phyloP scores from a whole-genome alignment of 805 yeast genomes.

The Starmera dryadoides region DNA sequence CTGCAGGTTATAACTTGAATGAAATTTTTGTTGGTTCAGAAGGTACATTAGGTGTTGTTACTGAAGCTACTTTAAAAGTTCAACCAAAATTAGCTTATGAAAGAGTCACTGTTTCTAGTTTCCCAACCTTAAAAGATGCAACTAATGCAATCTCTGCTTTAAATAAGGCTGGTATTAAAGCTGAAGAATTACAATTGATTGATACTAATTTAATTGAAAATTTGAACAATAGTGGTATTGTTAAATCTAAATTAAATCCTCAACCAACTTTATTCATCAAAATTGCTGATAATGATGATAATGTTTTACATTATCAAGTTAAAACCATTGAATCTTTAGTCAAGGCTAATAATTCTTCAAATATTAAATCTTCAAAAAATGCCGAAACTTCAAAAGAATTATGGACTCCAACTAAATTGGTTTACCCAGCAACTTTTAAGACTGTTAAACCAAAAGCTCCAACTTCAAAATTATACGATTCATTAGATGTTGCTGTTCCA shows the following conservation, averaged over 20 bases:
- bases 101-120: constrained; percentile 57
- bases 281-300: constrained; percentile 39
- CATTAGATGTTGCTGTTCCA: constrained; percentile 74
- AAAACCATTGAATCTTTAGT: constrained; percentile 35
- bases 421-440: constrained; percentile 52
- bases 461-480: constrained; percentile 28
- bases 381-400: constrained; percentile 53
- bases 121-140: constrained; percentile 63
- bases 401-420: constrained; percentile 68
- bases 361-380: constrained; percentile 48
- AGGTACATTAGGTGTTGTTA: constrained; percentile 66
- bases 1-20: constrained; percentile 72
- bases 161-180: constrained; percentile 49
- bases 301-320: constrained; percentile 32
- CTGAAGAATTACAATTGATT: constrained; percentile 66
- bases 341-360: constrained; percentile 42
- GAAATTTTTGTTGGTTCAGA: constrained; percentile 63
- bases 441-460: constrained; percentile 41
- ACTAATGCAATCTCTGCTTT: constrained; percentile 56
- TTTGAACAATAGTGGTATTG: constrained; percentile 49
- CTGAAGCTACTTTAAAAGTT: constrained; percentile 62
- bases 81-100: constrained; percentile 54
- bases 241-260: constrained; percentile 30
- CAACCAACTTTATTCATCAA: constrained; percentile 56
- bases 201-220: constrained; percentile 63